These are phyloP conservation scores for Podila verticillata DNA, from an alignment of 192 early-diverging fungal species.

Conservation along the genomic window DNA sequence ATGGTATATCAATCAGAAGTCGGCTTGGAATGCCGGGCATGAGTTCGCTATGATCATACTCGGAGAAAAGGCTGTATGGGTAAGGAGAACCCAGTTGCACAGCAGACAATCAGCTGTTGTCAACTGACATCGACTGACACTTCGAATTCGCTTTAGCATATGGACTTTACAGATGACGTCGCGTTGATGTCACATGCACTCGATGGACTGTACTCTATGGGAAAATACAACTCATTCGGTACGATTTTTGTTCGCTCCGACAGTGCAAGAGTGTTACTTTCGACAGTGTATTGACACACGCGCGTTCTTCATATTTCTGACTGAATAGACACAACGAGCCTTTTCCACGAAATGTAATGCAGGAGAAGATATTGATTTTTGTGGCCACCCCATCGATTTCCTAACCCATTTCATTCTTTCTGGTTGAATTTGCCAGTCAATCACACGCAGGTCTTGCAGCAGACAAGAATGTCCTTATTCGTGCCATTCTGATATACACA, in stretches of 20 bases:
- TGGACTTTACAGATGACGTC: constrained; percentile 46
- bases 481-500: constrained; percentile 40
- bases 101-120: not conserved
- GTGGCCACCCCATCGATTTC: too few relatives aligned
- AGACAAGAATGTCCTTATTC: constrained; percentile 15
- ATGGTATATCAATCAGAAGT: constrained; percentile 48
- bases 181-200: constrained; percentile 32
- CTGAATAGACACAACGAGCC: constrained; percentile 17
- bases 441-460: constrained; percentile 15
- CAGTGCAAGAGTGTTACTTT: not conserved
- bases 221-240: constrained; percentile 35
- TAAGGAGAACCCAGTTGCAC: constrained; percentile 1
- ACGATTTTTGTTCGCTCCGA: not conserved
- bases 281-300: not conserved
- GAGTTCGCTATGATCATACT: constrained; percentile 52
- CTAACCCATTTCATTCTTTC: not conserved
- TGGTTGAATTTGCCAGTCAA: constrained; percentile 4
- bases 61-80: constrained; percentile 48
- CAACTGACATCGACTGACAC: not conserved
- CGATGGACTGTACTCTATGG: constrained; percentile 48
- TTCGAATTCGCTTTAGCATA: constrained; percentile 19
- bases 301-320: not conserved
- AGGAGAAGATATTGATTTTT: too few relatives aligned
- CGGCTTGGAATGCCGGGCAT: constrained; percentile 24
- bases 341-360: constrained; percentile 37